Conservation (phyloP, 163 green algal genomes). For the Scenedesmus sp. region DNA sequence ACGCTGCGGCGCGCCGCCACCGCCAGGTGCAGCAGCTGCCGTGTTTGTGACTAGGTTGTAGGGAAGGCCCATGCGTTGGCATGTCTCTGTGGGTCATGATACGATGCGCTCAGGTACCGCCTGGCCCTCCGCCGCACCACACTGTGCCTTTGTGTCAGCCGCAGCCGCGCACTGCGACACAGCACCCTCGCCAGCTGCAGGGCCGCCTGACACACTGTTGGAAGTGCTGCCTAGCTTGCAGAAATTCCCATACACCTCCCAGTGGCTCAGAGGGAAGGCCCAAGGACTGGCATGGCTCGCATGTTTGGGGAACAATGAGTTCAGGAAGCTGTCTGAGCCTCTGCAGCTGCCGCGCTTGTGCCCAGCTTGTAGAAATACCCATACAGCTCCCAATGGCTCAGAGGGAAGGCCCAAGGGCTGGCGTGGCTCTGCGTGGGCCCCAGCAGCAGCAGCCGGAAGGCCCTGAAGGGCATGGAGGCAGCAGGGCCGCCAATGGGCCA, state of each 20-base stretch:
- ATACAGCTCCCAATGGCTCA: slow-evolving; percentile 90
- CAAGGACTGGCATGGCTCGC: slow-evolving; percentile 41
- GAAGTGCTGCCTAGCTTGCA: not conserved
- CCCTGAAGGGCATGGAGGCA: slow-evolving; percentile 73
- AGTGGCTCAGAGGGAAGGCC: slow-evolving; percentile 76
- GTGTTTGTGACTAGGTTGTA: not conserved
- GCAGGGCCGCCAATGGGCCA: slow-evolving; percentile 83
- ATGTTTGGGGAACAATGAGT: too few species aligned
- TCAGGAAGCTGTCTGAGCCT: not conserved
- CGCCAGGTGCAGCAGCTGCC: too few species aligned
- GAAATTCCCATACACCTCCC: slow-evolving; percentile 89
- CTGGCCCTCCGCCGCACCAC: not conserved
- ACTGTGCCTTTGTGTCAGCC: too few species aligned
- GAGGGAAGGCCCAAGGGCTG: slow-evolving; percentile 66
- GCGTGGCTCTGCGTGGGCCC: slow-evolving; percentile 52
- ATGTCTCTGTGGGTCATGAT: not conserved
- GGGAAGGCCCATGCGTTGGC: slow-evolving; percentile 65
- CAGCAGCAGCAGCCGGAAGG: slow-evolving; percentile 82
- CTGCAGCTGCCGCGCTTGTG: not conserved
- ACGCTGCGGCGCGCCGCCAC: too few species aligned
- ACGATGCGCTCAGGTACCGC: too few species aligned
- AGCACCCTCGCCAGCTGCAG: too few species aligned
- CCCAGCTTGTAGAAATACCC: slow-evolving; percentile 60
- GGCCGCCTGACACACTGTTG: too few species aligned
- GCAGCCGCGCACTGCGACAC: too few species aligned